phyloP scores from a whole-genome alignment of 163 green algal genomes.

The Volvox carteri region DNA sequence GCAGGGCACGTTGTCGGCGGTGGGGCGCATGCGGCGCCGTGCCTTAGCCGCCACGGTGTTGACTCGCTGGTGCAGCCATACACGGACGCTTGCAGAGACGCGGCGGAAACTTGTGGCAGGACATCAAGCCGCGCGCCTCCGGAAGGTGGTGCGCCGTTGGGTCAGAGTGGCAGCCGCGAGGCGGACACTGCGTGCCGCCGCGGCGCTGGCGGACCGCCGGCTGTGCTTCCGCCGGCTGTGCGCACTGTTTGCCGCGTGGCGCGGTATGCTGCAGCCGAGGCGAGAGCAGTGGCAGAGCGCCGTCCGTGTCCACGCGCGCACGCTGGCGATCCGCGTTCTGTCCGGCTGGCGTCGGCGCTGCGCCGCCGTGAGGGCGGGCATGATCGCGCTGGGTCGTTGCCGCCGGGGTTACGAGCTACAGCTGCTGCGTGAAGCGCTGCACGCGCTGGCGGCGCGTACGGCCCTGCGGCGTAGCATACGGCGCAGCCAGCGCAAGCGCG shows the following conservation, averaged over 20 bases:
- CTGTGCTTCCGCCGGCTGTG: neutral
- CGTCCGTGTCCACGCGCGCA: neutral
- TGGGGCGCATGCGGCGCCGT: neutral
- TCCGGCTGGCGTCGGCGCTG: conserved; percentile 14
- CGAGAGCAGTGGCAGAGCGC: neutral
- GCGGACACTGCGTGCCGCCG: neutral
- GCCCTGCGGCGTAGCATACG: neutral
- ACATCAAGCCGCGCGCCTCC: neutral
- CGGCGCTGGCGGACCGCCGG: neutral
- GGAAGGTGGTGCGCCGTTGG: neutral
- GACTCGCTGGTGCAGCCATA: neutral
- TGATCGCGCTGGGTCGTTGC: neutral
- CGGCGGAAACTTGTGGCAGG: neutral
- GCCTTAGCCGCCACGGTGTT: neutral
- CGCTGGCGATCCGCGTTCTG: neutral
- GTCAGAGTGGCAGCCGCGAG: no score
- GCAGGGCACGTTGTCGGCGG: neutral
- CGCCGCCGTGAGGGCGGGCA: neutral
- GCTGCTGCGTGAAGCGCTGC: neutral
- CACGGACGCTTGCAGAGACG: neutral
- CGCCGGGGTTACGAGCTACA: neutral
- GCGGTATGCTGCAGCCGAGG: neutral
- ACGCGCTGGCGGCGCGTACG: neutral
- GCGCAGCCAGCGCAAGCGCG: no score
- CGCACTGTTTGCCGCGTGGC: neutral